Conservation (phyloP, 768 basidiomycete species). For the Lactarius pseudohatsudake region DNA sequence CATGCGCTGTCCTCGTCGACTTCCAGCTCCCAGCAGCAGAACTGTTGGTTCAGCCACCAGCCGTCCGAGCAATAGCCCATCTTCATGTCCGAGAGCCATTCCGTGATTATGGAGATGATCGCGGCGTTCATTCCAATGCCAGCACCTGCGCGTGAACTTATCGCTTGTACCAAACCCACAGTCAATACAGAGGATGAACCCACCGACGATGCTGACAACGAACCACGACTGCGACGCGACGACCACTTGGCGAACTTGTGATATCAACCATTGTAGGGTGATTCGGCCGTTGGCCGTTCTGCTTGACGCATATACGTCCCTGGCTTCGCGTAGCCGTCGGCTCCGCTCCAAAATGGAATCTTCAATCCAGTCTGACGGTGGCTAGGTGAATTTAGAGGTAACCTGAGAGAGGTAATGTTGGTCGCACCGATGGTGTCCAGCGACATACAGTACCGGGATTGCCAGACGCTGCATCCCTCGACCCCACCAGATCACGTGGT, state of each 20-base stretch:
- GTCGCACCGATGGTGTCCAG: conserved; percentile 16
- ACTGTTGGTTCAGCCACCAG: conserved; percentile 98
- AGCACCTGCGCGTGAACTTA: conserved; percentile 53
- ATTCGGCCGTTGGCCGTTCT: conserved; percentile 51
- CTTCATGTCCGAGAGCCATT: conserved; percentile 97
- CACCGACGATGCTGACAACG: conserved; percentile 86
- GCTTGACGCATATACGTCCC: conserved; percentile 42
- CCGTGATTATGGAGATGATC: conserved; percentile 90
- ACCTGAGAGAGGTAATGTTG: background rate
- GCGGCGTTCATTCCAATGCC: conserved; percentile 94
- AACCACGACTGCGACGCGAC: conserved; percentile 89
- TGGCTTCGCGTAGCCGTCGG: conserved; percentile 65
- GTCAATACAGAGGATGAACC: conserved; percentile 36
- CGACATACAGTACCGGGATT: conserved; percentile 8
- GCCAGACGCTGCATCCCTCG: background rate
- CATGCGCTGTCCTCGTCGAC: conserved; percentile 76
- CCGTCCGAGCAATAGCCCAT: conserved; percentile 95
- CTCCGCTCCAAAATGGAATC: conserved; percentile 90
- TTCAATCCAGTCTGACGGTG: conserved; percentile 85
- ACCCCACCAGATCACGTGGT: conserved; percentile 13
- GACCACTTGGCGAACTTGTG: conserved; percentile 55
- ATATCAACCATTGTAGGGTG: conserved; percentile 59
- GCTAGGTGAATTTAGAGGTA: background rate
- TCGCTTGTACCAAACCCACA: conserved; percentile 5
- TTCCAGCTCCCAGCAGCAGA: conserved; percentile 98